Conservation (phyloP, 192 early-diverging fungal species). For the Jimgerdemannia lactiflua region DNA sequence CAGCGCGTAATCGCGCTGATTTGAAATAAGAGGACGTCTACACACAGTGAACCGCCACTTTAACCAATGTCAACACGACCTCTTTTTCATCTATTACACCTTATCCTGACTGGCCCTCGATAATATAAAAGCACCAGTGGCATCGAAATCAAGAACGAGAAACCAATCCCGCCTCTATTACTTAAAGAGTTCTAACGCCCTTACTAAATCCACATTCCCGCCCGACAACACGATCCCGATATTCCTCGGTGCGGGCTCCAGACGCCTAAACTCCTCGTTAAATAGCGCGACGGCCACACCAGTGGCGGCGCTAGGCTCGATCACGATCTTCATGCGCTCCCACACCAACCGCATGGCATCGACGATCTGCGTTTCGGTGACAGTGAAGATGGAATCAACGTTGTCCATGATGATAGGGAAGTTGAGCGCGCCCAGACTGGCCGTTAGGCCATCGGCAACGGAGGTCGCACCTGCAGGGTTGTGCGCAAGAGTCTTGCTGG, state of each 20-base stretch:
- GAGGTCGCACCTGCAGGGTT: slow-evolving; percentile 14
- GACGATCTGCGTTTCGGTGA: slow-evolving; percentile 49
- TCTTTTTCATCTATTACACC: no score
- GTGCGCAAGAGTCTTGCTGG: neutral
- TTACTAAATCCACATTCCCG: slow-evolving; percentile 48
- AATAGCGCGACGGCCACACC: slow-evolving; percentile 49
- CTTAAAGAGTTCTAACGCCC: slow-evolving; percentile 17
- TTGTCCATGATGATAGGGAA: slow-evolving; percentile 45
- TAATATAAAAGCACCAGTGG: no score
- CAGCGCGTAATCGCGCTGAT: no score
- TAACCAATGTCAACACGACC: no score
- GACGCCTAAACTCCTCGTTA: slow-evolving; percentile 23
- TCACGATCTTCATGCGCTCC: slow-evolving; percentile 47
- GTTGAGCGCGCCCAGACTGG: slow-evolving; percentile 37
- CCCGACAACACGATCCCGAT: slow-evolving; percentile 50
- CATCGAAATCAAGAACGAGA: no score
- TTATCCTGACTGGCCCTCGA: no score
- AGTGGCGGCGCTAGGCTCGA: slow-evolving; percentile 51
- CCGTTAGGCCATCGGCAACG: slow-evolving; percentile 51
- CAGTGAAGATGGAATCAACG: slow-evolving; percentile 51
- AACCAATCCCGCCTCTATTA: neutral
- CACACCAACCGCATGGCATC: slow-evolving; percentile 45
- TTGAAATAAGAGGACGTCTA: no score
- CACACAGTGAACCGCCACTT: no score
- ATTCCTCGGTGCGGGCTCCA: slow-evolving; percentile 17